Evolutionary conservation across 805 yeast species (phyloP).

Genomic region (Candida boidinii): DNA sequence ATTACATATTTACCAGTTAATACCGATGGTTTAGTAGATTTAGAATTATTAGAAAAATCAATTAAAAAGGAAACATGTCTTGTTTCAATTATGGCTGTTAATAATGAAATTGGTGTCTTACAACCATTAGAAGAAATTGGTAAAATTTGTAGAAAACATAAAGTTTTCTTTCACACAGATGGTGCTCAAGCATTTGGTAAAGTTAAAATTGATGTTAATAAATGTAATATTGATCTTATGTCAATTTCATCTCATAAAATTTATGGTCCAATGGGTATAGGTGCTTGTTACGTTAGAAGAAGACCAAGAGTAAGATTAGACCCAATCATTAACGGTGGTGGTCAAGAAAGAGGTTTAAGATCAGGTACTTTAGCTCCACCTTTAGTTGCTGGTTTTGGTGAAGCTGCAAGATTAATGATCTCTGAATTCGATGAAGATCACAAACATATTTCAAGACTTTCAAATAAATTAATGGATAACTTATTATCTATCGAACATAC

Average conservation of each 20-base stretch:
- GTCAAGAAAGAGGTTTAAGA: constrained; percentile 96
- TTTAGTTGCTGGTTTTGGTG: constrained; percentile 91
- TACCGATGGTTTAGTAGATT: constrained; percentile 67
- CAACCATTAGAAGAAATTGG: constrained; percentile 97
- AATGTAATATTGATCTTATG: constrained; percentile 85
- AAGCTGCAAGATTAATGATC: constrained; percentile 81
- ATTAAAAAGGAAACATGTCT: constrained; percentile 87
- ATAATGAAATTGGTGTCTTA: constrained; percentile 95
- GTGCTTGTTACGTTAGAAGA: constrained; percentile 92
- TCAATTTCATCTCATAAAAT: constrained; percentile 94
- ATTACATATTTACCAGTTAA: constrained; percentile 87
- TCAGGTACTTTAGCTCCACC: constrained; percentile 98
- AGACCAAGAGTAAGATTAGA: constrained; percentile 97
- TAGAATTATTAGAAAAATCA: constrained; percentile 71
- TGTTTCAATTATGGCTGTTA: constrained; percentile 94
- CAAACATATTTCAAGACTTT: constrained; percentile 59
- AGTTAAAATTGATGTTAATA: constrained; percentile 86
- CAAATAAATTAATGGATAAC: constrained; percentile 64
- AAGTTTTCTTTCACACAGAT: constrained; percentile 95
- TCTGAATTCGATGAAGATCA: constrained; percentile 69
- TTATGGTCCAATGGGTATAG: constrained; percentile 97
- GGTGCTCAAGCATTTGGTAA: constrained; percentile 98
- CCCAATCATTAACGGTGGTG: constrained; percentile 95
- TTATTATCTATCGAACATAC: constrained; percentile 81
- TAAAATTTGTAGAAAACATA: constrained; percentile 69